Evolutionary conservation across 805 yeast species (phyloP), one percentile per base, ranked within the genome.

Genomic region (Candida caryicola): DNA sequence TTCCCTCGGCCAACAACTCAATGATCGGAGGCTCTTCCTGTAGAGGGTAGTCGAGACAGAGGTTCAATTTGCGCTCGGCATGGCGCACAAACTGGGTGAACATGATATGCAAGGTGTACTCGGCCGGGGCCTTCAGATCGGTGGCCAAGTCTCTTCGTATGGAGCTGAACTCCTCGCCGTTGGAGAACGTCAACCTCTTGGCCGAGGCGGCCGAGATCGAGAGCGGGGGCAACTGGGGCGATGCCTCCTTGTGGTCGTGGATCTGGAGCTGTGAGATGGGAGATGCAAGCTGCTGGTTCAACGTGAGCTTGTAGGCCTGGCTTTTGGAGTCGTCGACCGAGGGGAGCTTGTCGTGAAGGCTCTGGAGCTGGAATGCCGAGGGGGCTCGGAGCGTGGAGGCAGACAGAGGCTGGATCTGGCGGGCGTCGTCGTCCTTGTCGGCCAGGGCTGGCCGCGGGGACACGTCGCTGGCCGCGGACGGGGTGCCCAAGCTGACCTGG

Each of bases 11-110:
- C 12, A 95, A 62, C 12, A 88, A 62, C 28, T 85, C 86, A 26
- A 82, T 79, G 14, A 87, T 79, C 8, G 88, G 87, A 1, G 95
- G 91, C 46, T 89, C 96, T 21, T 76, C 72, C 33, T 71, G 78
- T 16, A 81, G 58, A 0, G 95, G 78, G 37, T 76, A 76, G 17
- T 74, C 77, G 29, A 86, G 62, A 54, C 96, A 86, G 25, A 79
- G 52, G 44, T 82, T 83, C 40, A 93, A 72, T 53, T 91, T 91
- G 33, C 89, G 68, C 55, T 95, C 99, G 0, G 98, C 95, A 49
- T 84, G 83, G 39, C 97, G 81, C 7, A 95, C 95, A 64, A 93
- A 93, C 63, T 91, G 95, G 2, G 98, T 88, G 58, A 95, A 95
- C 29, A 95, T 73, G 17, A 95, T 89, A 60, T 95, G 97, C 37